Base-by-base conservation (phyloP, 768 basidiomycete genomes). In the Kwoniella sp. region DNA sequence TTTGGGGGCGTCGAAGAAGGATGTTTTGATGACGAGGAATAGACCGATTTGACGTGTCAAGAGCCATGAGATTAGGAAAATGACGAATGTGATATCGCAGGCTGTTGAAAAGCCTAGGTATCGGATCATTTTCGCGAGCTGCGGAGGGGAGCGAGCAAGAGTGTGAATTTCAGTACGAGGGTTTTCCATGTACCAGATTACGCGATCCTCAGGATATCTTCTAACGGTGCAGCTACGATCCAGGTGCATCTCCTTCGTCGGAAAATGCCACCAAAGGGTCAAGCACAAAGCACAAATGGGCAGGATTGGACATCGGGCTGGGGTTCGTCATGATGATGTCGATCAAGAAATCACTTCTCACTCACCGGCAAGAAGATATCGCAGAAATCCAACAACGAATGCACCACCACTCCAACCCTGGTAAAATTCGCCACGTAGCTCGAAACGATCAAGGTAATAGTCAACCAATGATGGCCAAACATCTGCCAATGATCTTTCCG, bases 391-490 rank as follows among this genome's bases (percentile, higher is more conserved):
- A 98, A 94, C 36, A 96, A 81, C 55, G 91, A 85, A 85, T 96
- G 88, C 64, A 96, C 87, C 50, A 92, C 82, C 70, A 89, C 91
- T 17, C 96, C 96, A 48, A 94, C 85, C 49, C 93, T 89, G 9
- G 91, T 95, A 77, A 88, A 88, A 80, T 93, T 89, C 77, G 84
- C 86, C 64, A 84, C 84, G 81, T 96, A 98, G 79, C 90, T 92
- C 44, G 83, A 73, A 33, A 83, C 80, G 81, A 97, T 87, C 65
- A 99, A 85, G 53, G 84, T 75, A 64, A 93, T 85, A 13, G 93
- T 95, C 69, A 98, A 89, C 70, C 95, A 77, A 78, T 99, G 96
- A 82, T 99, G 96, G 25, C 88, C 82, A 85, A 97, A 90, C 95
- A 97, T 97, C 81, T 97, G 95, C 71, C 83, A 83, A 80, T 97